Evolutionary conservation across 306 rosid genomes (phyloP), one percentile per base, ranked within the genome.

Genomic region (Citrullus mucosospermus): DNA sequence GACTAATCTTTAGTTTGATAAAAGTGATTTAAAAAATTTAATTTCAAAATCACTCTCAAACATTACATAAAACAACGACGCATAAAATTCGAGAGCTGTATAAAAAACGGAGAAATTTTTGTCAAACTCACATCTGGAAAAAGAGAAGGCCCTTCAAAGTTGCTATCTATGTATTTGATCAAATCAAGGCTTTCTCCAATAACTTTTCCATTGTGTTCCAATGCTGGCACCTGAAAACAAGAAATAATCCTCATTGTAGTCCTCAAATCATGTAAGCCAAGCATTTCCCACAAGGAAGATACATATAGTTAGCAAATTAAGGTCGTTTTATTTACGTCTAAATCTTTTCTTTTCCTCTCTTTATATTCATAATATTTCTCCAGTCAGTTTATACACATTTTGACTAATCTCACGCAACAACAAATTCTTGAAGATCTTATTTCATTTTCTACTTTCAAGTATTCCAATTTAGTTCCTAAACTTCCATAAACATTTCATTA

Each of bases 111-210:
- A 48, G 0, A 67, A 39, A 6, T 9, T 67, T 5, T 11, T 25
- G 28, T 57, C 12, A 0, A 80, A 78, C 88, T 83, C 90, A 93
- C 98, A 75, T 12, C 73, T 18, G 97, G 93, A 61, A 66, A 68
- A 67, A 93, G 88, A 81, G 97, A 81, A 70, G 83, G 86, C 60
- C 91, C 91, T 80, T 85, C 87, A 59, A 88, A 88, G 82, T 85
- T 80, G 58, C 78, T 85, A 66, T 95, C 92, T 9, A 95, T 3
- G 81, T 92, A 95, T 81, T 92, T 90, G 81, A 95, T 85, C 86
- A 95, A 82, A 82, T 95, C 97, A 85, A 95, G 93, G 81, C 97
- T 92, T 85, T 94, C 98, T 76, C 95, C 98, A 25, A 86, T 67
- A 25, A 95, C 81, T 83, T 92, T 88, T 6, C 93, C 92, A 82